Evolutionary conservation across 192 early-diverging fungal species (phyloP), one percentile per base, ranked within the genome.

Genomic region (Backusella parvicylindrica): DNA sequence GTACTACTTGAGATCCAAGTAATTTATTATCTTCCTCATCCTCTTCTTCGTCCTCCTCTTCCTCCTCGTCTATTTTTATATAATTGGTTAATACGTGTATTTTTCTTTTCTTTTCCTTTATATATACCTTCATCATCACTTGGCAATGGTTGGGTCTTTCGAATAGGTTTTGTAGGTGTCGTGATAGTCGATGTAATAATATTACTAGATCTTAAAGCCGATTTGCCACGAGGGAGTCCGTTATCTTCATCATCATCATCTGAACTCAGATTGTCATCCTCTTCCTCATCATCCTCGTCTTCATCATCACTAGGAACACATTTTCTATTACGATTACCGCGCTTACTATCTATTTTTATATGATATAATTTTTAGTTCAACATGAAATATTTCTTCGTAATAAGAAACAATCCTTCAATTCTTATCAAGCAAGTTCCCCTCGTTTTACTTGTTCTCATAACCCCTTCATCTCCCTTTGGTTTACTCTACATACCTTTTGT

Each of bases 231-330:
- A 23, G 30, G 63, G 12, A 11, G 28, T 16, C 41, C n/a, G 12
- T 43, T 64, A 33, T 40, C 23, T 26, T 53, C 65, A 50, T 72
- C 50, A 28, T 53, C 65, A 50, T 72, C 50, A 28, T 73, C 72
- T 69, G 66, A 37, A 38, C 64, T 36, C 23, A 31, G 40, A 70
- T 7, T 36, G 5, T 66, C 26, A n/a, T 72, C 56, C 21, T 53
- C 70, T 18, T 40, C 49, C n/a, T 77, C 76, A 38, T 72, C 76
- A 0, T 75, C 74, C 0, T 77, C 76, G 9, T 77, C 69, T 64
- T 76, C 76, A 73, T 77, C 76, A 68, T 77, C 76, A 30, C 76
- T 77, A 56, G 76, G 76, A 21, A 77, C 64, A 40, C 53, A 64
- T 12, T 72, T 65, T 35, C 70, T 65, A 18, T 72, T 77, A 26